phyloP scores from a whole-genome alignment of 805 yeast genomes.

The Metschnikowia reukaufii region DNA sequence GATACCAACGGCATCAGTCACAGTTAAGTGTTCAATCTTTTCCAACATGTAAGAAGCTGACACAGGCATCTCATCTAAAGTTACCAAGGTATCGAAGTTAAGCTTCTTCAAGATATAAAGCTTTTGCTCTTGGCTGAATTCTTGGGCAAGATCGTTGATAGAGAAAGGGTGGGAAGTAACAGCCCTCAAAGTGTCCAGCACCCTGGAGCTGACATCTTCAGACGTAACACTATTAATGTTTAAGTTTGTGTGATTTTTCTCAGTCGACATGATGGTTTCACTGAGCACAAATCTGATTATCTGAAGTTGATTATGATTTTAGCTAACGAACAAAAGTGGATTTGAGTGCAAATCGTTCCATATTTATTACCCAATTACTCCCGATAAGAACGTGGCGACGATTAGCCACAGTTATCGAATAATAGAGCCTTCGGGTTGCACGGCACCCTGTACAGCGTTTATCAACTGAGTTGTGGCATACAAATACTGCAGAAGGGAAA shows the following conservation, averaged over 20 bases:
- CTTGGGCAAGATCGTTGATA: conserved; percentile 26
- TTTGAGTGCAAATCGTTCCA: background rate
- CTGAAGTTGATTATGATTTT: background rate
- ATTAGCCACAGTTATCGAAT: conserved; percentile 1
- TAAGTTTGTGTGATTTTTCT: conserved; percentile 14
- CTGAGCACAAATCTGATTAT: background rate
- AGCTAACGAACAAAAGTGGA: background rate
- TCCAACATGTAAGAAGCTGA: conserved; percentile 22
- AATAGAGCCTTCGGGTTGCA: conserved; percentile 1
- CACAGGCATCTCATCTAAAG: conserved; percentile 33
- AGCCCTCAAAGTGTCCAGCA: conserved; percentile 17
- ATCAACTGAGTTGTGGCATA: background rate
- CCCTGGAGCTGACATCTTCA: background rate
- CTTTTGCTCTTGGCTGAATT: conserved; percentile 29
- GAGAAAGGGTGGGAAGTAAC: conserved; percentile 26
- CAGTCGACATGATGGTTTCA: background rate
- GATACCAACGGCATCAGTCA: conserved; percentile 1
- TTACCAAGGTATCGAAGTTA: conserved; percentile 24
- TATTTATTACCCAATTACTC: background rate
- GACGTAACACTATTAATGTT: background rate
- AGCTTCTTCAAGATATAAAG: conserved; percentile 29
- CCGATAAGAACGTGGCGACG: background rate
- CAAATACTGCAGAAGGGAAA: no score
- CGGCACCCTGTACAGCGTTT: conserved; percentile 6
- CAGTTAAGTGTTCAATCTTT: conserved; percentile 3